phyloP scores from a whole-genome alignment of 164 flowering plant genomes.

The Sextonia rubra region DNA sequence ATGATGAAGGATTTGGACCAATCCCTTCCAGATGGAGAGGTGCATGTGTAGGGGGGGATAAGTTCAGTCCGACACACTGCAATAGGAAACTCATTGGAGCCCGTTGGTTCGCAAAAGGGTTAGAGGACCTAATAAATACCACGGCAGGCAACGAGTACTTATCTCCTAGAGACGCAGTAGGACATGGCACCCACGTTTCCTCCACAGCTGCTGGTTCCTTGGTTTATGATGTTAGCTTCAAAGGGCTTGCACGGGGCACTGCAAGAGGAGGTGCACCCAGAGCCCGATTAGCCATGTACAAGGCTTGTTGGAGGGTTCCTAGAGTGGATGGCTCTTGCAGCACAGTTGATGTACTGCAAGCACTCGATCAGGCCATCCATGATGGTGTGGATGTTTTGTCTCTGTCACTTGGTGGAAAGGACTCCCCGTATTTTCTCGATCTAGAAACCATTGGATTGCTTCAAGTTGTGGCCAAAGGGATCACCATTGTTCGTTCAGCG shows the following conservation, averaged over 20 bases:
- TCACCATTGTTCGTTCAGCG: constrained; percentile 36
- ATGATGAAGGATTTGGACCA: constrained; percentile 45
- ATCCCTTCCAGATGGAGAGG: constrained; percentile 63
- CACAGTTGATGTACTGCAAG: constrained; percentile 51
- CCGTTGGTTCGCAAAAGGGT: constrained; percentile 36
- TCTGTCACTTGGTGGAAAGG: constrained; percentile 39
- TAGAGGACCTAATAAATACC: constrained; percentile 26
- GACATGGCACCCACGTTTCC: constrained; percentile 66
- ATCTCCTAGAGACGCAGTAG: constrained; percentile 1
- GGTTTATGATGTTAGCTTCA: constrained; percentile 30
- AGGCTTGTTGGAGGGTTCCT: constrained; percentile 38
- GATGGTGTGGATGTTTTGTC: constrained; percentile 73
- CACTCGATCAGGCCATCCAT: constrained; percentile 46
- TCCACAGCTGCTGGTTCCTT: constrained; percentile 53
- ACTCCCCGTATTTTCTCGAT: constrained; percentile 27
- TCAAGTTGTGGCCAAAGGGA: constrained; percentile 48
- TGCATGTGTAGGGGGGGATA: constrained; percentile 32
- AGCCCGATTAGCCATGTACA: constrained; percentile 54
- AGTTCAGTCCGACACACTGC: constrained; percentile 48
- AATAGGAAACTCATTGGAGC: constrained; percentile 61
- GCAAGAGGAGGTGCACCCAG: constrained; percentile 57
- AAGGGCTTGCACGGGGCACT: constrained; percentile 52
- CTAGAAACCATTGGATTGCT: constrained; percentile 45
- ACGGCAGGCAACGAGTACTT: too few relatives aligned
- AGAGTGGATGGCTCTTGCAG: constrained; percentile 17